A percentile compares a stretch with the other conserved stretches of the same genome.
Evolutionary conservation across 768 basidiomycete genomes (phyloP).

Genomic region (Goffeauzyma gilvescens): DNA sequence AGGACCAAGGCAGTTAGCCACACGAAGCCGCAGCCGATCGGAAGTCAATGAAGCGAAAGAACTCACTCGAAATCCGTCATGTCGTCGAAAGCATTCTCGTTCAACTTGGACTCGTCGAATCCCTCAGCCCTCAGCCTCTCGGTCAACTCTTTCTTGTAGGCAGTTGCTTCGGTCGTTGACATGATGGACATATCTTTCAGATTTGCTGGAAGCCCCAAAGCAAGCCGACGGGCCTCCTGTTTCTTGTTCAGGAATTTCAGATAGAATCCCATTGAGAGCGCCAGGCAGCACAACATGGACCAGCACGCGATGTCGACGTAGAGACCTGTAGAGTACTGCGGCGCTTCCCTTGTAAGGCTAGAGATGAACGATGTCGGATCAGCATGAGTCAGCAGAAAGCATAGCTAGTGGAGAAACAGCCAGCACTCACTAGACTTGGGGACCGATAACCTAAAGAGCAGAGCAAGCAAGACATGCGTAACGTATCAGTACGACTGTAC

Average conservation of each 20-base stretch:
- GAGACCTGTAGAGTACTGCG: constrained; percentile 25
- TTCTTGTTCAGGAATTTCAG: constrained; percentile 20
- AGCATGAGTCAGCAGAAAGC: no score
- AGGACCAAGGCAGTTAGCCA: no score
- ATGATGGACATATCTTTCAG: constrained; percentile 28
- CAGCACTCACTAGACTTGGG: constrained; percentile 30
- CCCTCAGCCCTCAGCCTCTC: constrained; percentile 1
- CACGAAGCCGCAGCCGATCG: no score
- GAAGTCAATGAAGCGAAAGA: no score
- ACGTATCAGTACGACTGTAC: not conserved
- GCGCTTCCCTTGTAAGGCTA: constrained; percentile 18
- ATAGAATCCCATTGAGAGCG: constrained; percentile 23
- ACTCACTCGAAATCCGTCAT: constrained; percentile 22
- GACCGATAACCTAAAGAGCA: constrained; percentile 17
- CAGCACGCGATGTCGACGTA: constrained; percentile 27
- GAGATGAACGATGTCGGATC: no score
- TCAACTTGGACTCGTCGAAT: constrained; percentile 10
- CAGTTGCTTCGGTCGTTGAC: constrained; percentile 20
- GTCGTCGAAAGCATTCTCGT: constrained; percentile 22
- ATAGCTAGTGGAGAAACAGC: no score
- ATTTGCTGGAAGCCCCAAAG: constrained; percentile 20
- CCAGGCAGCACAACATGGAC: constrained; percentile 17
- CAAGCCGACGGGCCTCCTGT: constrained; percentile 20
- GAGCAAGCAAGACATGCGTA: not conserved
- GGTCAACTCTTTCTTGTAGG: constrained; percentile 21